Evolutionary conservation across 2,329 filamentous ascomycete genomes (phyloP).

Genomic region (Parastagonospora avenae): DNA sequence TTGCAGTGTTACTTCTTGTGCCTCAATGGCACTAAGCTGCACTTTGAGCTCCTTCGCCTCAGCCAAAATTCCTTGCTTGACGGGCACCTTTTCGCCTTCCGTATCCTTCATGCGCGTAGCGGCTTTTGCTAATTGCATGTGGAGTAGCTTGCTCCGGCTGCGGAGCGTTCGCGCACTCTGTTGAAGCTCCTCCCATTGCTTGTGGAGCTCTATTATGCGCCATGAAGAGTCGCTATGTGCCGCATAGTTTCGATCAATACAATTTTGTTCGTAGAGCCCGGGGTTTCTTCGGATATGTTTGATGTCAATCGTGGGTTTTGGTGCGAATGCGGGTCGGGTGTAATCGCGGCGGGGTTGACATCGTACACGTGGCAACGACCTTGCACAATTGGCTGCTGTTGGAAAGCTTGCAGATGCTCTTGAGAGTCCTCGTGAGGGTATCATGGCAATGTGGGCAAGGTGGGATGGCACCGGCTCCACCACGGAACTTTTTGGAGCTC

Average conservation of each 20-base stretch:
- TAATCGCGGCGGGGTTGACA: conserved; percentile 49
- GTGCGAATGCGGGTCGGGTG: conserved; percentile 71
- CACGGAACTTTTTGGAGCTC: conserved; percentile 16
- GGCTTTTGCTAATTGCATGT: conserved; percentile 56
- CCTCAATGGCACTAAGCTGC: conserved; percentile 64
- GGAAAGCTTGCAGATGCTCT: conserved; percentile 18
- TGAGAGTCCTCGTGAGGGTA: conserved; percentile 20
- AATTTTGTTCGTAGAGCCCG: conserved; percentile 80
- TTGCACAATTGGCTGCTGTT: conserved; percentile 6
- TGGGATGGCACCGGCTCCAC: conserved; percentile 6
- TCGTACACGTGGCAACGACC: conserved; percentile 16
- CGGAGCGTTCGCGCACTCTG: conserved; percentile 64
- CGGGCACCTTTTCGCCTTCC: conserved; percentile 38
- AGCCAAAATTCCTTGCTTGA: conserved; percentile 61
- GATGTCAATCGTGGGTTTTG: conserved; percentile 79
- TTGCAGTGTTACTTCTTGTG: conserved; percentile 63
- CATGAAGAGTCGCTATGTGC: conserved; percentile 58
- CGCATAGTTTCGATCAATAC: conserved; percentile 81
- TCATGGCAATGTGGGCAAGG: conserved; percentile 25
- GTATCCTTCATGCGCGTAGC: conserved; percentile 33
- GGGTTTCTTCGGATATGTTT: conserved; percentile 89
- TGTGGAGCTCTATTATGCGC: conserved; percentile 58
- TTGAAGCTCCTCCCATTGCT: conserved; percentile 58
- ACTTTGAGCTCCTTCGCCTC: conserved; percentile 70
- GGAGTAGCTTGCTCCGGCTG: conserved; percentile 69